These are phyloP conservation scores for Fusarium buharicum DNA, from an alignment of 2,329 filamentous ascomycete species.

Conservation along the genomic window DNA sequence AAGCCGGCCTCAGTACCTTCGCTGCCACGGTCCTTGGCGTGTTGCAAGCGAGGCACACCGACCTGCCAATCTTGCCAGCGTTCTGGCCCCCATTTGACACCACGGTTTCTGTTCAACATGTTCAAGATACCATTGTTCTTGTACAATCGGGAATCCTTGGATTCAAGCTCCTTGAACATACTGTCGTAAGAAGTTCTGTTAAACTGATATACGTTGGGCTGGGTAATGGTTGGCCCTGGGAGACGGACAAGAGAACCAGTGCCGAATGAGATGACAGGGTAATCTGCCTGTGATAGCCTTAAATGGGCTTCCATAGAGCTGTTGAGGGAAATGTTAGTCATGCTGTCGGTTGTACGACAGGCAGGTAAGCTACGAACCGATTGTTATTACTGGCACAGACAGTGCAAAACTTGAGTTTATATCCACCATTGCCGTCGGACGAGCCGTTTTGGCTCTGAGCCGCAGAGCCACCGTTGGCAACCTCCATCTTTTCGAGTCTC, in stretches of 20 bases:
- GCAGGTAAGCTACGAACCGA: conserved; percentile 66
- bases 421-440: conserved; percentile 65
- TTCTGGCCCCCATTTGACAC: conserved; percentile 94
- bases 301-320: conserved; percentile 93
- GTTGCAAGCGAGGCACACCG: conserved; percentile 82
- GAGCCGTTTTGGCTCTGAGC: conserved; percentile 55
- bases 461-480: conserved; percentile 53
- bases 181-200: conserved; percentile 95
- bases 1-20: conserved; percentile 86
- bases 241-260: conserved; percentile 94
- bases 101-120: conserved; percentile 92
- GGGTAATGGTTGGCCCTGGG: conserved; percentile 87
- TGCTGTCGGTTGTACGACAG: background rate
- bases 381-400: conserved; percentile 99
- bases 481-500: conserved; percentile 52
- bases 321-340: conserved; percentile 8
- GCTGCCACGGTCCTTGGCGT: conserved; percentile 79
- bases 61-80: conserved; percentile 98
- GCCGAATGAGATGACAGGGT: conserved; percentile 97
- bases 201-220: conserved; percentile 98
- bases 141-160: conserved; percentile 89
- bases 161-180: conserved; percentile 90
- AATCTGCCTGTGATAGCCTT: conserved; percentile 83
- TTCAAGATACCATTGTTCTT: conserved; percentile 91
- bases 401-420: conserved; percentile 95